A percentile compares a stretch with the other conserved stretches of the same genome.
These are phyloP conservation scores for Monilinia vaccinii-corymbosi DNA, from an alignment of 2,329 filamentous ascomycete species.

Conservation along the genomic window DNA sequence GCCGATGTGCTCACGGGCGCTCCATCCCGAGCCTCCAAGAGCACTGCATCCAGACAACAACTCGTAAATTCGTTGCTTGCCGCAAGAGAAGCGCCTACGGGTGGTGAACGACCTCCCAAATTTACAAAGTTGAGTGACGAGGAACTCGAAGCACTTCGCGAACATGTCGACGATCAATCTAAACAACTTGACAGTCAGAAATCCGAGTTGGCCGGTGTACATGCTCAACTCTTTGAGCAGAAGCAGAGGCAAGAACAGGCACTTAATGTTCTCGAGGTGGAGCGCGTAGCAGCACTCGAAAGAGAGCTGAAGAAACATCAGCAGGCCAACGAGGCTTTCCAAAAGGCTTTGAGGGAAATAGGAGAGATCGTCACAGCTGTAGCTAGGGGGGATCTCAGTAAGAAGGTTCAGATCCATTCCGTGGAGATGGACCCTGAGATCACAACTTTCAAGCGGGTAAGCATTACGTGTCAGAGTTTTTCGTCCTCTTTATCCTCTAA, in stretches of 20 bases:
- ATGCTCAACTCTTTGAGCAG: conserved; percentile 76
- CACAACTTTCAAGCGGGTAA: conserved; percentile 87
- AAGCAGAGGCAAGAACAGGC: conserved; percentile 77
- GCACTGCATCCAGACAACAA: conserved; percentile 33
- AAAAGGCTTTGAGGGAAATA: conserved; percentile 92
- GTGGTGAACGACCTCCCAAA: conserved; percentile 25
- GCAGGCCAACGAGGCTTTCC: conserved; percentile 96
- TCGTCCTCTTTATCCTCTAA: background rate
- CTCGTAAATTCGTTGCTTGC: conserved; percentile 28
- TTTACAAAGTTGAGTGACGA: conserved; percentile 56
- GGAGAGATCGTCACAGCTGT: conserved; percentile 96
- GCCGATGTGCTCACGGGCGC: conserved; percentile 39
- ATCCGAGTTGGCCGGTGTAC: conserved; percentile 76
- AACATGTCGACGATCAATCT: conserved; percentile 89
- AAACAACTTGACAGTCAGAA: conserved; percentile 87
- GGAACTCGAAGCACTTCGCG: conserved; percentile 75
- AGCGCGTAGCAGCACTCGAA: conserved; percentile 82
- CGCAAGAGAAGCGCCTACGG: conserved; percentile 22
- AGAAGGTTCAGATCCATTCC: conserved; percentile 91
- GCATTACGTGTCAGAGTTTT: background rate
- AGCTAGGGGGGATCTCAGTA: conserved; percentile 88
- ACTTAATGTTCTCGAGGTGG: conserved; percentile 72
- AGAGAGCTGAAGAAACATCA: conserved; percentile 94
- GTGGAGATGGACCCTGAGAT: conserved; percentile 98
- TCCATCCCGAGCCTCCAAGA: conserved; percentile 28